Percentiles rank a stretch among this genome's conserved stretches.
These are phyloP conservation scores for Austroboletus eburneus DNA, from an alignment of 768 basidiomycete species.

Conservation along the genomic window DNA sequence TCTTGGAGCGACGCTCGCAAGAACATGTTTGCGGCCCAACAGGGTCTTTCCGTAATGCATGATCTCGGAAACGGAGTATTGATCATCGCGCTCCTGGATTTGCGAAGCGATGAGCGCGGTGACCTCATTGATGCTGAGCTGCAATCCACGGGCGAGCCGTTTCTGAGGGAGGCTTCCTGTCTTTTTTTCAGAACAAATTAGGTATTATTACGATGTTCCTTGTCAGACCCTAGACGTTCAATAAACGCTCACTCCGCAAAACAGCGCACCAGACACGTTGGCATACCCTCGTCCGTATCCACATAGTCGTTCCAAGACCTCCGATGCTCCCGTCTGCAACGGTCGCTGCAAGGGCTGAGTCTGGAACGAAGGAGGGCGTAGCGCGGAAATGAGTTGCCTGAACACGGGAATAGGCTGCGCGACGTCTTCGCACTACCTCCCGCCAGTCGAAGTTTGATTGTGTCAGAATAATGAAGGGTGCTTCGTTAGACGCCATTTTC, in stretches of 20 bases:
- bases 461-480: slow-evolving; percentile 69
- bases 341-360: slow-evolving; percentile 48
- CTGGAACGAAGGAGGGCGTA: slow-evolving; percentile 57
- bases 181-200: no score
- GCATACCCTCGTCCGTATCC: no score
- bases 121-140: slow-evolving; percentile 84
- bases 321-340: slow-evolving; percentile 73
- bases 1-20: slow-evolving; percentile 69
- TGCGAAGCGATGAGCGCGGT: slow-evolving; percentile 88
- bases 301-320: slow-evolving; percentile 70
- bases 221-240: no score
- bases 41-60: slow-evolving; percentile 91
- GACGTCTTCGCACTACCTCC: slow-evolving; percentile 64
- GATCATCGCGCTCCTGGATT: slow-evolving; percentile 93
- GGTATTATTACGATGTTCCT: no score
- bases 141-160: slow-evolving; percentile 88
- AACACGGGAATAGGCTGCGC: slow-evolving; percentile 5
- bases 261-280: no score
- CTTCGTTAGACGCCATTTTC: slow-evolving; percentile 37
- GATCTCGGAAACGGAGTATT: slow-evolving; percentile 79
- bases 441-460: slow-evolving; percentile 91
- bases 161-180: slow-evolving; percentile 90
- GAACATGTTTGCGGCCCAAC: slow-evolving; percentile 84
- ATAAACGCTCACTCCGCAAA: no score
- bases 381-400: slow-evolving; percentile 1